Base-by-base conservation (phyloP, 192 early-diverging fungal genomes). In the Mortierella alpina region DNA sequence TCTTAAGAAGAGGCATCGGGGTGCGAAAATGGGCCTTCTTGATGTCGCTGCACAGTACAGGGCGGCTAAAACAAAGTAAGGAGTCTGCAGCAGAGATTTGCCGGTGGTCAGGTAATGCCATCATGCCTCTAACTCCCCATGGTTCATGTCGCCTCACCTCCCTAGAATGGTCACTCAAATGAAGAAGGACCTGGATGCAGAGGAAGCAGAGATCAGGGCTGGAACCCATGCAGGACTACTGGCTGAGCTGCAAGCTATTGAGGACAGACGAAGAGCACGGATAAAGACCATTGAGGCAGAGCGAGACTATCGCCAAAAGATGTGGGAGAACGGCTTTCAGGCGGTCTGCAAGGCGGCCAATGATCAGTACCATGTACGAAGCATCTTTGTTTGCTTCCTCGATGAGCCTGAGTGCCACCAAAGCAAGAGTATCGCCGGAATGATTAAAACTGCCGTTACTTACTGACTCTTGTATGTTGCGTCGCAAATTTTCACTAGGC, bases 191-290 rank as follows among this genome's bases (percentile, higher is more conserved):
- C 53, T 80, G 18, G 70, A 80, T 18, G 58, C 51, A 9, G 77
- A 80, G 48, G 77, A 66, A 20, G 70, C 60, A 11, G 64, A 80
- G 61, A 80, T 80, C 49, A 72, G 50, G 11, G 77, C 77, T 15
- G 77, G 77, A 52, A 80, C 77, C 0, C 69, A 80, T 45, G 65
- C 77, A 6, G 70, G 66, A 1, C 48, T 80, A 12, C 55, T 68
- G 12, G 70, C 77, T 50, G 77, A 80, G 41, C 42, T 80, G 31
- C 51, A 72, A 47, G 77, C 77, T 8, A 80, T 80, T 23, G 77
- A 80, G 18, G 60, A 80, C 10, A 59, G 77, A 53, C 56, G 70
- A 61, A 59, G 72, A 22, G 53, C 65, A 22, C 46, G 64, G 15
- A 61, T 66, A 6, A 55, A 49, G 0, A 42, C 68, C 41, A 48